These are phyloP conservation scores for Bruguiera sexangula DNA, from an alignment of 345 rosid species.

Conservation along the genomic window DNA sequence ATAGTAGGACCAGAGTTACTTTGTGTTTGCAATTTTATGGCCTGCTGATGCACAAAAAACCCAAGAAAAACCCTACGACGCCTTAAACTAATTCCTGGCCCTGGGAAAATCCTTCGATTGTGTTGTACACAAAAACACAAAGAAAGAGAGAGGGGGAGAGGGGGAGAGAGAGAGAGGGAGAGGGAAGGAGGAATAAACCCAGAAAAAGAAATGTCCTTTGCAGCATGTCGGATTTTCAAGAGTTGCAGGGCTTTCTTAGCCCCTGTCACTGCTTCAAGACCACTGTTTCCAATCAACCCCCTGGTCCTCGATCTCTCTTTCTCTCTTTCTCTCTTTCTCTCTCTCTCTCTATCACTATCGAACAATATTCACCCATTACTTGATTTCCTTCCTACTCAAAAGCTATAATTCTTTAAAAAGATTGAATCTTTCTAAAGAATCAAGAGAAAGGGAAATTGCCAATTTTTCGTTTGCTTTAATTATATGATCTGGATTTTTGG, in stretches of 20 bases:
- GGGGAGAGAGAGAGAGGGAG: no score
- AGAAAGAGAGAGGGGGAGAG: no score
- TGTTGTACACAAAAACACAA: no score
- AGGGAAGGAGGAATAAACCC: no score
- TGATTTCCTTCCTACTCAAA: not conserved
- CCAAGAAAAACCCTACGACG: no score
- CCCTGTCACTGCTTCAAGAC: not conserved
- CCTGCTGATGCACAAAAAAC: no score
- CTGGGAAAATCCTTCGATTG: no score
- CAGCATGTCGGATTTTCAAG: not conserved
- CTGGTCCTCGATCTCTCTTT: not conserved
- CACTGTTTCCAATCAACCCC: not conserved
- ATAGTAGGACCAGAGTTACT: no score
- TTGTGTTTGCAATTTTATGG: no score
- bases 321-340: no score
- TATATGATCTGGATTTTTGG: not conserved
- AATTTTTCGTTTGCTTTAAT: not conserved
- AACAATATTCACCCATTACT: not conserved
- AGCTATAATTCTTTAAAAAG: not conserved
- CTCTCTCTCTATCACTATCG: not conserved
- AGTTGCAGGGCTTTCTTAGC: slow-evolving; percentile 2
- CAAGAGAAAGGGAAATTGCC: not conserved
- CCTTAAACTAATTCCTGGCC: no score
- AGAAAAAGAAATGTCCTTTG: no score
- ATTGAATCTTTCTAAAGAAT: not conserved